Base-by-base conservation (phyloP, 1,284 basidiomycete genomes). In the Austropuccinia psidii region DNA sequence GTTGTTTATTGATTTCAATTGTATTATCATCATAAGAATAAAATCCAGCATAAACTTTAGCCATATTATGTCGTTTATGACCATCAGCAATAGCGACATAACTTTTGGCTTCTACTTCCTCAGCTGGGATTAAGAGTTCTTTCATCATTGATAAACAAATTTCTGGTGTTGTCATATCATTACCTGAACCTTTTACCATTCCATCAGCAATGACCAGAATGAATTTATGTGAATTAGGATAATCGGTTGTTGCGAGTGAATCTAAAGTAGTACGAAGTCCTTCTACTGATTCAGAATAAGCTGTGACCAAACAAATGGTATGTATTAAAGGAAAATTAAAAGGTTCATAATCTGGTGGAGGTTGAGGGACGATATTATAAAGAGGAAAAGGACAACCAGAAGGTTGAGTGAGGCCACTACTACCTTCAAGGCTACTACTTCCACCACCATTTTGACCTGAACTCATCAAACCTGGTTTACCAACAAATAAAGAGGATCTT, bases 61-160 rank as follows among this genome's bases (percentile, higher is more conserved):
- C 95, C 93, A 96, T 96, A 82, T 98, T 99, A 85, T 98, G 95
- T 27, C 92, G 87, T 84, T 98, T 98, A 84, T 97, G 92, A 37
- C 96, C 96, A 81, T 98, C 94, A 29, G 96, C 96, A 78, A 98
- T 98, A 75, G 96, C 93, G 57, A 98, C 93, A 80, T 98, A 99
- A 62, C 93, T 96, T 79, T 96, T 90, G 8, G 93, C 84, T 80
- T 97, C 92, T 61, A 98, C 93, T 75, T 98, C 91, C 39, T 89
- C 84, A 0, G 88, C 86, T 0, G 87, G 83, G n/a, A 92, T 85
- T 75, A 97, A 84, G 72, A 97, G 87, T 55, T 98, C 94, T 83
- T 90, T 93, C 96, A 99, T 98, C 96, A 98, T 98, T 60, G 86
- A 84, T 77, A 99, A 82, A 79, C 90, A 90, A 78, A 99, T 98